phyloP scores from a whole-genome alignment of 1,284 basidiomycete species.

The Apiotrichum akiyoshidainum region DNA sequence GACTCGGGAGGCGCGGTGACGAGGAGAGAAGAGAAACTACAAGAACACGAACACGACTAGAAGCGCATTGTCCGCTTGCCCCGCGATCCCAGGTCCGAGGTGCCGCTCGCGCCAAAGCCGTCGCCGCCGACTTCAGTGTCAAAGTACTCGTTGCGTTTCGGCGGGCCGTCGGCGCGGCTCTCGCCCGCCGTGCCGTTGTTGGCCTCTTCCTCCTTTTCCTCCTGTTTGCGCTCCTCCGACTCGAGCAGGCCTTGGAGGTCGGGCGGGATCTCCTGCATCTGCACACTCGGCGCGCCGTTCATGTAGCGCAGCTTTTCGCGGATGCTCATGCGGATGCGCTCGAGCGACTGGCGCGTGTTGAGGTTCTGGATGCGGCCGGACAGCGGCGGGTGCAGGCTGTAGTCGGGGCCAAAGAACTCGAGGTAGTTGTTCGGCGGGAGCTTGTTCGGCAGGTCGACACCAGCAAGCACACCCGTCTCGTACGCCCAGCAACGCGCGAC shows the following conservation, averaged over 20 bases:
- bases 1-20: not conserved
- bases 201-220: conserved; percentile 68
- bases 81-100: conserved; percentile 1
- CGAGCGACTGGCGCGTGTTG: conserved; percentile 76
- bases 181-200: conserved; percentile 24
- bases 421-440: conserved; percentile 89
- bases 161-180: conserved; percentile 16
- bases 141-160: conserved; percentile 23
- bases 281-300: conserved; percentile 91
- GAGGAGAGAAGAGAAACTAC: not conserved
- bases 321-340: conserved; percentile 79
- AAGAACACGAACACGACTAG: not conserved
- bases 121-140: conserved; percentile 20
- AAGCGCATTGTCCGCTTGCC: conserved; percentile 25
- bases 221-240: conserved; percentile 67
- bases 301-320: conserved; percentile 90
- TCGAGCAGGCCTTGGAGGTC: conserved; percentile 76
- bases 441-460: conserved; percentile 75
- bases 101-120: conserved; percentile 11
- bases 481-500: conserved; percentile 99
- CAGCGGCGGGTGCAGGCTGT: conserved; percentile 87
- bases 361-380: conserved; percentile 89
- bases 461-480: conserved; percentile 91
- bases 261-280: conserved; percentile 94
- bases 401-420: conserved; percentile 87